A percentile compares a stretch with the other conserved stretches of the same genome.
These are phyloP conservation scores for Chrysoporthe cubensis DNA, from an alignment of 2,329 filamentous ascomycete genomes.

Conservation along the genomic window DNA sequence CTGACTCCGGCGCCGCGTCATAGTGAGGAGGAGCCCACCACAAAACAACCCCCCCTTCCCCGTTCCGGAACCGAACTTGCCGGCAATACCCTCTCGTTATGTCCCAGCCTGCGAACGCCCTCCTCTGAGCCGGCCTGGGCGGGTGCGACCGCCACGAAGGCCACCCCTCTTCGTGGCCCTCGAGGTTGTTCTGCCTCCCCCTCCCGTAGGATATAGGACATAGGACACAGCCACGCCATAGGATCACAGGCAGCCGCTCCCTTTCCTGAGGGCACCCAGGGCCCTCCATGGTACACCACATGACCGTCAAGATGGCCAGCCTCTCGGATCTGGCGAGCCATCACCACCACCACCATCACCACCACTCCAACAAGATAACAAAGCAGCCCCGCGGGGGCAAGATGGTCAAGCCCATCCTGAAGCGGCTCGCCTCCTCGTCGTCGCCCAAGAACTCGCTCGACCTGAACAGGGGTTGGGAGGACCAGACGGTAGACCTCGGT, in stretches of 20 bases:
- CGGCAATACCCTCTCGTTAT: constrained; percentile 24
- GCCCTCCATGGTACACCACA: constrained; percentile 21
- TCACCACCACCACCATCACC: constrained; percentile 30
- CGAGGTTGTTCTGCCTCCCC: neutral
- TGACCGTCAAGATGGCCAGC: constrained; percentile 40
- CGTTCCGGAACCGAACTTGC: constrained; percentile 15
- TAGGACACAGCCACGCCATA: neutral
- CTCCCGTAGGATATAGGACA: neutral
- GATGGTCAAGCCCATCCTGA: constrained; percentile 65
- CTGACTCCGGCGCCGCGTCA: neutral
- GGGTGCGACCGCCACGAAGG: constrained; percentile 24
- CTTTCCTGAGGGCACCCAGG: neutral
- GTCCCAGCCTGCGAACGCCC: constrained; percentile 20
- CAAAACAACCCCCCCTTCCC: neutral
- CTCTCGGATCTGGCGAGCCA: constrained; percentile 39
- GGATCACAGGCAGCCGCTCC: neutral
- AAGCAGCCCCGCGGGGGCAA: constrained; percentile 51
- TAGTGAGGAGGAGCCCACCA: constrained; percentile 8
- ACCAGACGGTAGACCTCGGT: constrained; percentile 49
- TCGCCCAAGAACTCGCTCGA: constrained; percentile 68
- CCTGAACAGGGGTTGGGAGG: constrained; percentile 62
- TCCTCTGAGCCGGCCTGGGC: constrained; percentile 25
- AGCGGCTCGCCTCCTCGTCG: constrained; percentile 53
- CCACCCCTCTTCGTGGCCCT: neutral
- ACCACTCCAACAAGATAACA: constrained; percentile 42